Percentiles rank a stretch among this genome's conserved stretches.
phyloP scores from a whole-genome alignment of 345 rosid genomes.

The Citrus trifoliata region DNA sequence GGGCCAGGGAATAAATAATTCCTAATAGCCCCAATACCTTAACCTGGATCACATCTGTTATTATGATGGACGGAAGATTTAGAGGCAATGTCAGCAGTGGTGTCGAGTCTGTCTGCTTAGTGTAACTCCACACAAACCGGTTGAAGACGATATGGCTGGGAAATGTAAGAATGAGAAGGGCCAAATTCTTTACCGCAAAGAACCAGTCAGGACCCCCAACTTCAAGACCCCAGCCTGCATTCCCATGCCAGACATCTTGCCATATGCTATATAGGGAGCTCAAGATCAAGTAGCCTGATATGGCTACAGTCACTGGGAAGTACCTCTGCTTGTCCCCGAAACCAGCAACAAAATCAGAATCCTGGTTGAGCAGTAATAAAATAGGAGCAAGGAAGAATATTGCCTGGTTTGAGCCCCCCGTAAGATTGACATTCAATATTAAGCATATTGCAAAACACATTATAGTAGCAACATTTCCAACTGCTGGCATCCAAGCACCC shows the following conservation, averaged over 20 bases:
- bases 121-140: slow-evolving; percentile 84
- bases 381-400: slow-evolving; percentile 97
- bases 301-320: slow-evolving; percentile 77
- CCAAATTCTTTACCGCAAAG: slow-evolving; percentile 84
- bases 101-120: slow-evolving; percentile 55
- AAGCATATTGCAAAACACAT: slow-evolving; percentile 98
- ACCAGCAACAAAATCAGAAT: slow-evolving; percentile 92
- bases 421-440: slow-evolving; percentile 72
- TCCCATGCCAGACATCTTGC: slow-evolving; percentile 94
- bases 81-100: slow-evolving; percentile 83
- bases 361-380: slow-evolving; percentile 94
- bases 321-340: slow-evolving; percentile 98
- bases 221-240: slow-evolving; percentile 83
- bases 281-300: slow-evolving; percentile 74
- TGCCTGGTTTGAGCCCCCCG: slow-evolving; percentile 93
- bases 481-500: slow-evolving; percentile 99
- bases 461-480: slow-evolving; percentile 88
- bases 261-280: slow-evolving; percentile 64
- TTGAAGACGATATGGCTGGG: slow-evolving; percentile 94
- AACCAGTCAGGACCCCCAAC: slow-evolving; percentile 96
- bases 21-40: slow-evolving; percentile 82
- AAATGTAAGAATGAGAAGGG: slow-evolving; percentile 78
- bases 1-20: slow-evolving; percentile 68
- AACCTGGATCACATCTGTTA: slow-evolving; percentile 81
- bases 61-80: slow-evolving; percentile 81